These are phyloP conservation scores for Kazachstania sp. DNA, from an alignment of 1,139 yeast genomes.

Conservation along the genomic window DNA sequence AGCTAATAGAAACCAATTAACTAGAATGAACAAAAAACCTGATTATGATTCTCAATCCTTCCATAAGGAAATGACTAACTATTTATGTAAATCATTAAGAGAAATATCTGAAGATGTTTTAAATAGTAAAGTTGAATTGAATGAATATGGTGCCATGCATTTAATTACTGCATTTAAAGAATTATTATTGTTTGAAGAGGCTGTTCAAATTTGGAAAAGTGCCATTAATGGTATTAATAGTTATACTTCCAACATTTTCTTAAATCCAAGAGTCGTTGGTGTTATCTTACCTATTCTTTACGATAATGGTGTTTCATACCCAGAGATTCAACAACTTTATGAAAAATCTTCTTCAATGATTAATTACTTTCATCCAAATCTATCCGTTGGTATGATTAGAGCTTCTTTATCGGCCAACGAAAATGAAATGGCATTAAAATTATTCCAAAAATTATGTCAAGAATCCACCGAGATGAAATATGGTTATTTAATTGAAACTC, in stretches of 20 bases:
- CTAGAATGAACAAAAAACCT: slow-evolving; percentile 44
- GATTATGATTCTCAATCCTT: slow-evolving; percentile 47
- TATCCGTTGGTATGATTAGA: slow-evolving; percentile 53
- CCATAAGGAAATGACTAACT: slow-evolving; percentile 40
- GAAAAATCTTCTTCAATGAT: slow-evolving; percentile 35
- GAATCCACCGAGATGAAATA: slow-evolving; percentile 31
- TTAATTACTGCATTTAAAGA: slow-evolving; percentile 52
- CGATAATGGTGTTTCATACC: slow-evolving; percentile 53
- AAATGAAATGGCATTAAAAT: slow-evolving; percentile 42
- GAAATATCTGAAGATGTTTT: slow-evolving; percentile 44
- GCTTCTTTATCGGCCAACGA: slow-evolving; percentile 48
- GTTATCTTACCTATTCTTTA: slow-evolving; percentile 62
- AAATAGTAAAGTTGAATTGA: slow-evolving; percentile 33
- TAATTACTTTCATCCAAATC: slow-evolving; percentile 39
- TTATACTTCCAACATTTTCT: slow-evolving; percentile 28
- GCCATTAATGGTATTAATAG: slow-evolving; percentile 33
- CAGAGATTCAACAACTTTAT: slow-evolving; percentile 46
- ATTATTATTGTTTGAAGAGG: slow-evolving; percentile 43
- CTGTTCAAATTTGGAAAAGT: slow-evolving; percentile 45
- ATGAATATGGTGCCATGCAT: slow-evolving; percentile 49
- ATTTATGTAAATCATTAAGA: slow-evolving; percentile 40
- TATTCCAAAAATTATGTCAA: slow-evolving; percentile 41
- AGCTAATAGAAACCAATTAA: slow-evolving; percentile 41
- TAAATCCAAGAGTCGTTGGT: slow-evolving; percentile 56
- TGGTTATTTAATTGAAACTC: slow-evolving; percentile 54